phyloP scores from a whole-genome alignment of 2,329 filamentous ascomycete genomes.

The Aspergillus felis region DNA sequence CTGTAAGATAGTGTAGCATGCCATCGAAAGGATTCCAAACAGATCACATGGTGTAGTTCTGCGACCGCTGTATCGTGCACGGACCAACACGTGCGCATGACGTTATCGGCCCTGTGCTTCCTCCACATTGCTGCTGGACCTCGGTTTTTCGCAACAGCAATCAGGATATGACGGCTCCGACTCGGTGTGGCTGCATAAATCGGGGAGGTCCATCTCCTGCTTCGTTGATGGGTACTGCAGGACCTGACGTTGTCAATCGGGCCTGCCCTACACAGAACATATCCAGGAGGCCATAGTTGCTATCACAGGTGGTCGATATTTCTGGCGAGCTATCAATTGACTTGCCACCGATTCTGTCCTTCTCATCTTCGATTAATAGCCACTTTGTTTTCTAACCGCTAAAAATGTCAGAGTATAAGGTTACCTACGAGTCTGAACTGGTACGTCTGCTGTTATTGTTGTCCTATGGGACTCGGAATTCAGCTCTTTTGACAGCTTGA shows the following conservation, averaged over 20 bases:
- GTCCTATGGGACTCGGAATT: background rate
- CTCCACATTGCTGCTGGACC: background rate
- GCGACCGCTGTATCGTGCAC: slow-evolving; percentile 4
- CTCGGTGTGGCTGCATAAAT: background rate
- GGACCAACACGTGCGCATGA: slow-evolving; percentile 7
- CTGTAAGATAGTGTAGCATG: background rate
- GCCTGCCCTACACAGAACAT: background rate
- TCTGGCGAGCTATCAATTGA: background rate
- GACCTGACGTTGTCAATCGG: background rate
- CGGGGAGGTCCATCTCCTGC: background rate
- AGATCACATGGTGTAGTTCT: slow-evolving; percentile 7
- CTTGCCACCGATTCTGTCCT: background rate
- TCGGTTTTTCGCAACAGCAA: slow-evolving; percentile 1
- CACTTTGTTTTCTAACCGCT: slow-evolving; percentile 53
- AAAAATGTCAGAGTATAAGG: slow-evolving; percentile 66
- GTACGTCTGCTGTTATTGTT: slow-evolving; percentile 7
- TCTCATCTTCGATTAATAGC: background rate
- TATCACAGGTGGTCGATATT: background rate
- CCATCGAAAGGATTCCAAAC: background rate
- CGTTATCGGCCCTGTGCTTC: slow-evolving; percentile 3
- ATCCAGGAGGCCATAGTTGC: background rate
- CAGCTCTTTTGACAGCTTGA: background rate
- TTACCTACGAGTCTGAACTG: slow-evolving; percentile 53
- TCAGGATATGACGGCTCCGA: background rate
- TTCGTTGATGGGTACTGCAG: background rate